Percentiles rank a stretch among this genome's conserved stretches.
These are phyloP conservation scores for Trichoderma polysporum DNA, from an alignment of 2,329 filamentous ascomycete species.

Conservation along the genomic window DNA sequence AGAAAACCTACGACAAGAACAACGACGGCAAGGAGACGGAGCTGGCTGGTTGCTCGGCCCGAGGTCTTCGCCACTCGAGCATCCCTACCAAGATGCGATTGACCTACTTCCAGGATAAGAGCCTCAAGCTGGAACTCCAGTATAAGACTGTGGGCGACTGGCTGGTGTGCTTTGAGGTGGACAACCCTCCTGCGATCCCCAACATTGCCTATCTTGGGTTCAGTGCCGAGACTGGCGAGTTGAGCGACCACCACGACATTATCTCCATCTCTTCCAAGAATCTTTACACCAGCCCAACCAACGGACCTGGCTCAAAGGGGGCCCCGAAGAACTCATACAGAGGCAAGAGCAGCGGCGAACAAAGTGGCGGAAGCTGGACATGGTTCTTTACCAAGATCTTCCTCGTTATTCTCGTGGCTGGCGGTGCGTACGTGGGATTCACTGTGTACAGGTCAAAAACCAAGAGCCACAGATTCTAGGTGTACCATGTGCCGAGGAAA, in stretches of 20 bases:
- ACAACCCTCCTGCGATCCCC: slow-evolving; percentile 72
- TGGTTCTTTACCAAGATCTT: slow-evolving; percentile 78
- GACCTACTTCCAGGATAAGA: slow-evolving; percentile 97
- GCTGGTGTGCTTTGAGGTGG: slow-evolving; percentile 82
- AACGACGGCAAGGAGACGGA: slow-evolving; percentile 94
- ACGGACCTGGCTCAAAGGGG: slow-evolving; percentile 35
- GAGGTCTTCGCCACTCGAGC: slow-evolving; percentile 78
- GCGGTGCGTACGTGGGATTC: slow-evolving; percentile 79
- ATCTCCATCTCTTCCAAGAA: slow-evolving; percentile 84
- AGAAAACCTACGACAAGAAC: slow-evolving; percentile 85
- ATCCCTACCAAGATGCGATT: slow-evolving; percentile 82
- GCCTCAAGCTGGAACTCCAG: slow-evolving; percentile 83
- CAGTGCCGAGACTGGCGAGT: slow-evolving; percentile 88
- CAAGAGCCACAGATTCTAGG: slow-evolving; percentile 58
- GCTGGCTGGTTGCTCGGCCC: slow-evolving; percentile 89
- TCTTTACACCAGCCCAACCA: slow-evolving; percentile 68
- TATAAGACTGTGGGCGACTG: slow-evolving; percentile 90
- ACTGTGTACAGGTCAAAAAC: slow-evolving; percentile 74
- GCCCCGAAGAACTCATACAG: slow-evolving; percentile 37
- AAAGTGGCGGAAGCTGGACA: slow-evolving; percentile 51
- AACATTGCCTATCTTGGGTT: slow-evolving; percentile 73
- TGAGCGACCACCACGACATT: slow-evolving; percentile 97
- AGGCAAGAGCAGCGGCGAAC: slow-evolving; percentile 35
- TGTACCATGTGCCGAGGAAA: neutral
- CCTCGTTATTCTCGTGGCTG: slow-evolving; percentile 67